These are phyloP conservation scores for Naganishia cerealis DNA, from an alignment of 1,284 basidiomycete genomes.

Conservation along the genomic window DNA sequence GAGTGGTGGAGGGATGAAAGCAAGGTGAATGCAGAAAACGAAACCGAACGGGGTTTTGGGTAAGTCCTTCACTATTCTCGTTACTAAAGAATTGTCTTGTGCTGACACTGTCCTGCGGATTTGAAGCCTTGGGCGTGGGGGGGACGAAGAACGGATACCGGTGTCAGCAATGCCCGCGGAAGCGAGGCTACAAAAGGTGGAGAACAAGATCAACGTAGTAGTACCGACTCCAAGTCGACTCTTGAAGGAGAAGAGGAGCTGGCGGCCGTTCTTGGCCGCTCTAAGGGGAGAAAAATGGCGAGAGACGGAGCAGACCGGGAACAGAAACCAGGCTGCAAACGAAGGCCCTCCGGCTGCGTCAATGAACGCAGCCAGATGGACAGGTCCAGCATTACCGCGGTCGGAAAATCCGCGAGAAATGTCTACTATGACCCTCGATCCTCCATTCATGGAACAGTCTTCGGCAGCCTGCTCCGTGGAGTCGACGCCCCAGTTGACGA, in stretches of 20 bases:
- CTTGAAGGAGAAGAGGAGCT: slow-evolving; percentile 36
- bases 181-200: slow-evolving; percentile 5
- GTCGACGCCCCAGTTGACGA: slow-evolving; percentile 17
- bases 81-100: neutral
- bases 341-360: neutral
- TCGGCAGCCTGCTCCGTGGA: slow-evolving; percentile 30
- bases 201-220: slow-evolving; percentile 13
- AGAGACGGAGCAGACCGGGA: slow-evolving; percentile 19
- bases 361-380: neutral
- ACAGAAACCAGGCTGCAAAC: neutral
- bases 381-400: neutral
- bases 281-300: slow-evolving; percentile 26
- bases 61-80: slow-evolving; percentile 1
- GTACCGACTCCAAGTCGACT: slow-evolving; percentile 31
- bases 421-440: slow-evolving; percentile 30
- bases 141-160: slow-evolving; percentile 32
- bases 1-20: slow-evolving; percentile 33
- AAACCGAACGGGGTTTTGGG: slow-evolving; percentile 38
- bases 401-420: neutral
- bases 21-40: slow-evolving; percentile 30
- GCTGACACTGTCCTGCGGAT: neutral
- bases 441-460: slow-evolving; percentile 33
- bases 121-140: slow-evolving; percentile 36
- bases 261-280: slow-evolving; percentile 34
- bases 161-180: slow-evolving; percentile 3